Evolutionary conservation across 805 yeast species (phyloP), one percentile per base, ranked within the genome.

Genomic region (Saccharomycopsis sp.): DNA sequence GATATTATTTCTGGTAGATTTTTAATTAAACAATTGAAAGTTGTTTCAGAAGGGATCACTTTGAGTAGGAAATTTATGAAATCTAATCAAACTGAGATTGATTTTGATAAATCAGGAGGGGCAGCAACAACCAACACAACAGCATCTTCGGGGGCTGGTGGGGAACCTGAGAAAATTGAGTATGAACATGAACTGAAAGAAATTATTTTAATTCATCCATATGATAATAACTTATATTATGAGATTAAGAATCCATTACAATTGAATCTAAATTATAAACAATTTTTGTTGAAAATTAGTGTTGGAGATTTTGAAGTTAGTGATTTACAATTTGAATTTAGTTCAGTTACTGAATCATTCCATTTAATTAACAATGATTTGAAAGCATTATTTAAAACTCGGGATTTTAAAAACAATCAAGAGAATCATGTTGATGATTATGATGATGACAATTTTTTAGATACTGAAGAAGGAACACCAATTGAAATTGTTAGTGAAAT

Each of bases 281-380:
- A 54, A 17, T 48, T 64, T 32, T 44, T 57, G 19, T 51, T 66
- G 19, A 51, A 53, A 7, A 45, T 67, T 4, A 49, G 53, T 41
- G 61, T 56, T 45, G 68, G 68, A 1, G 48, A 53, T 1, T 63
- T 62, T 3, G 60, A 56, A 5, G 60, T 66, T 20, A 54, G 63
- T 1, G 56, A 65, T 41, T 54, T 68, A 2, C 38, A 48, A 11
- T 40, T 64, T 6, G 42, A 52, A 19, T 40, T 42, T 9, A 21
- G 19, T 14, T 29, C 43, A 13, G 40, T 19, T n/a, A 29, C 47
- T 14, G 35, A 33, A 6, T 42, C 43, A 2, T 45, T 48, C 29
- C 38, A 37, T 16, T 35, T 46, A 42, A 47, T 28, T 39, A 33
- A 35, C 8, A 37, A 27, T 27, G 48, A 47, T 34, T 40, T 50